Base-by-base conservation (phyloP, 169 alveolate genomes). In the Besnoitia besnoiti region DNA sequence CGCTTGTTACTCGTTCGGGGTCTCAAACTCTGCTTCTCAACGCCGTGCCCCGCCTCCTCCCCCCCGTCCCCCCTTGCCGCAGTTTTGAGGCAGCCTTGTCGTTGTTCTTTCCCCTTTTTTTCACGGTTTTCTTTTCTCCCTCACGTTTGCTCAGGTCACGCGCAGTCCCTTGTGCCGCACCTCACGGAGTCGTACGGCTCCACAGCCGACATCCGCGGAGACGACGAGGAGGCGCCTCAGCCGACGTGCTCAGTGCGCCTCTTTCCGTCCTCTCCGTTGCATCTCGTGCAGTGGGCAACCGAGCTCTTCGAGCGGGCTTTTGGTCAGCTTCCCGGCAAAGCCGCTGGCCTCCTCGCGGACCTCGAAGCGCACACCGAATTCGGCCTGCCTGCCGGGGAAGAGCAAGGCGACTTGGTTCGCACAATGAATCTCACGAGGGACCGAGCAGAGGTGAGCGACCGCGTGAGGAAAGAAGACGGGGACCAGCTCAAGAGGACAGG, bases 231-330 rank as follows among this genome's bases (percentile, higher is more conserved):
- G 95, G 99, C 97, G 93, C 96, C 98, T 27, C 98, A 98, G 88
- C 99, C 99, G 3, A 96, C 99, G 94, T 98, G 99, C 96, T 97
- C 99, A 0, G 93, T 97, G 59, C 95, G 97, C 94, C 99, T 99
- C 94, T 99, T 99, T 98, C 99, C 99, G 12, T 97, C 98, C 93
- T 98, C 98, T 92, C 99, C 99, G 82, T 99, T 99, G 82, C 99
- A 99, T 96, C 97, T 99, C 42, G 98, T 99, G 67, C 99, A 99
- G 95, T 99, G 99, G 99, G 99, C 99, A 0, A 96, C 99, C 92
- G 99, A 98, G 89, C 61, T 39, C 50, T 84, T 91, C 55, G 8
- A 44, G 3, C 61, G 49, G 33, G 0, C 8, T 16, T 77, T 42
- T 39, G 55, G 33, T 16, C 50, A 1, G 27, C 59, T 8, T 12